Conservation (phyloP, 352 stramenopile genomes). For the Phytophthora melonis region DNA sequence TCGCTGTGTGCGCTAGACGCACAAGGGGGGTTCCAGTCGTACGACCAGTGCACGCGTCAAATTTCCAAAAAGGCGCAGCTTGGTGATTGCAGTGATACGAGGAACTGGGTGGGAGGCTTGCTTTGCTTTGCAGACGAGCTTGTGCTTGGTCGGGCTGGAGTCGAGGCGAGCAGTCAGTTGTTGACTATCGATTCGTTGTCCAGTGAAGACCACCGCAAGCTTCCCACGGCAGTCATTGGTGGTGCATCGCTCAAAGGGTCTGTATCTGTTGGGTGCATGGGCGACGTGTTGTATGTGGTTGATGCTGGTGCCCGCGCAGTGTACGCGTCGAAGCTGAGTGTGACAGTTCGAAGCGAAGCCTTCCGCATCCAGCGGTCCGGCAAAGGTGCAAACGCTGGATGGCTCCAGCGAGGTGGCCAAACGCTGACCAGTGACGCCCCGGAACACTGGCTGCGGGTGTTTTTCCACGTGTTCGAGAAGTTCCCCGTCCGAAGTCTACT, state of each 20-base stretch:
- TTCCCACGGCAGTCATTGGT: conserved; percentile 21
- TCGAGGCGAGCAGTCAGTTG: conserved; percentile 12
- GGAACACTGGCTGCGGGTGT: conserved; percentile 35
- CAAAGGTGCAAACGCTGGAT: conserved; percentile 1
- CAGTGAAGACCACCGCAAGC: conserved; percentile 42
- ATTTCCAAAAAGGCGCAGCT: conserved; percentile 26
- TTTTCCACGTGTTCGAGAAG: conserved; percentile 70
- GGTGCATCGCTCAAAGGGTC: conserved; percentile 7
- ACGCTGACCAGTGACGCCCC: not conserved
- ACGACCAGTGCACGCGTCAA: conserved; percentile 27
- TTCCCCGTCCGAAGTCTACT: conserved; percentile 52
- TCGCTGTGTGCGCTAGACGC: conserved; percentile 27
- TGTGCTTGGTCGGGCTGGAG: conserved; percentile 13
- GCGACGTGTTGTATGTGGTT: conserved; percentile 42
- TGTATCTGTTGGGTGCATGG: conserved; percentile 22
- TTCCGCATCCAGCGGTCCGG: conserved; percentile 55
- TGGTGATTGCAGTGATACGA: not conserved
- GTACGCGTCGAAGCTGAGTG: conserved; percentile 27
- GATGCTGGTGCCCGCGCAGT: conserved; percentile 22
- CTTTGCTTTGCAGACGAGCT: conserved; percentile 37
- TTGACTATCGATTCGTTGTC: conserved; percentile 22
- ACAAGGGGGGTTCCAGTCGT: conserved; percentile 30
- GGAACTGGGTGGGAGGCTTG: conserved; percentile 23
- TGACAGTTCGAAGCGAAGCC: conserved; percentile 61
- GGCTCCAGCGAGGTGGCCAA: not conserved